Evolutionary conservation across 2,329 filamentous ascomycete species (phyloP), one percentile per base, ranked within the genome.

Genomic region (Paradendryphiella salina): DNA sequence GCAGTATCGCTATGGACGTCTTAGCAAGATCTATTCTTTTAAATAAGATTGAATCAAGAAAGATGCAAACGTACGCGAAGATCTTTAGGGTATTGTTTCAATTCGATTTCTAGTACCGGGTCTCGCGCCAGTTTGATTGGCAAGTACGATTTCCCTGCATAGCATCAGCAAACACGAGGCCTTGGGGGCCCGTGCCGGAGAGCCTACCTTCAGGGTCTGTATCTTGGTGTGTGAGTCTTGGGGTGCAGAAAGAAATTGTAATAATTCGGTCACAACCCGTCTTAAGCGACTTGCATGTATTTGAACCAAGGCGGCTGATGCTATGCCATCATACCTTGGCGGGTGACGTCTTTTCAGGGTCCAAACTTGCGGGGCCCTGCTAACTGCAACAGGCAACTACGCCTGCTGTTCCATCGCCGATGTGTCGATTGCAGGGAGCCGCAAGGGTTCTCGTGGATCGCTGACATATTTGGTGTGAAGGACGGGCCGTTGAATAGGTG

Each of bases 291-390:
- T 51, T 35, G 29, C 15, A 31, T 32, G 28, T 51, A 48, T 45
- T 52, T 55, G 48, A 41, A 48, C 33, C 18, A 48, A 15, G 37
- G 34, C 39, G 40, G 48, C 32, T 38, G 35, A 38, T 49, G 39
- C 35, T 56, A 53, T 56, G 52, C 45, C 45, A 43, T 42, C 52
- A 56, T 56, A 52, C 28, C 52, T 56, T 56, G 52, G 52, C 52
- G 33, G 35, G 46, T 56, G 52, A 56, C 52, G 52, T 56, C 46
- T 52, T 43, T 39, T 39, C 49, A 56, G 52, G 52, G 52, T 56
- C 52, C 49, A 55, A 47, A 47, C 43, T 55, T 55, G 52, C 34
- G 38, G 52, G 48, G 43, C 52, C 20, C 17, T 34, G 23, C 52
- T 52, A 56, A 29, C 52, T 38, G 36, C 36, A 49, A 37, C 15